Conservation (phyloP, 192 early-diverging fungal species). For the Coemansia interrupta region DNA sequence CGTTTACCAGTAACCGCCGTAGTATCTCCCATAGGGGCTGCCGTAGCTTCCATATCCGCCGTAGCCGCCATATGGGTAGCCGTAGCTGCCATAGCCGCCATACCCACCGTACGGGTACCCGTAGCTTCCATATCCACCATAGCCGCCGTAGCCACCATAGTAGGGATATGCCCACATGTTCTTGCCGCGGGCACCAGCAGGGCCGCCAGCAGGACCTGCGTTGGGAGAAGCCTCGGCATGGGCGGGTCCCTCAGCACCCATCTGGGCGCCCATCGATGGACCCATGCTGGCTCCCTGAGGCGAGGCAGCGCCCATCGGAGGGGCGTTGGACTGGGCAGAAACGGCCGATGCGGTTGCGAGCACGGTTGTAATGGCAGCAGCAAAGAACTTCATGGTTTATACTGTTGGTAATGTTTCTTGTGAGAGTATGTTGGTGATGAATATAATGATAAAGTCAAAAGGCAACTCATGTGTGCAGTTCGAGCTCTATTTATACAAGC, state of each 20-base stretch:
- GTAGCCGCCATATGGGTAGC: conserved; percentile 21
- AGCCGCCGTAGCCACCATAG: conserved; percentile 27
- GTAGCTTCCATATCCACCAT: conserved; percentile 14
- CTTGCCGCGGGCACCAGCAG: conserved; percentile 47
- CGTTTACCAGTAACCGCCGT: conserved; percentile 19
- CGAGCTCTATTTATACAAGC: too few relatives aligned
- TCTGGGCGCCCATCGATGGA: conserved; percentile 6
- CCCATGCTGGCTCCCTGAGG: conserved; percentile 18
- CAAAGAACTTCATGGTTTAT: conserved; percentile 33
- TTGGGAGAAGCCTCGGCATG: conserved; percentile 20
- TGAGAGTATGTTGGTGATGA: not conserved
- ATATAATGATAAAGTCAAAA: not conserved
- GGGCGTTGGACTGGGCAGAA: conserved; percentile 28
- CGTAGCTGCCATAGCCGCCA: conserved; percentile 31
- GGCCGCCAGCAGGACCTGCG: conserved; percentile 46
- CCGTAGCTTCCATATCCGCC: conserved; percentile 13
- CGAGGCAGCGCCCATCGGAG: conserved; percentile 18
- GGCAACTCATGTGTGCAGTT: too few relatives aligned
- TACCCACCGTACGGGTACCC: conserved; percentile 14
- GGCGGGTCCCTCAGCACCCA: conserved; percentile 26
- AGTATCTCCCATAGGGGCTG: conserved; percentile 19
- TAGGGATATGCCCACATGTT: conserved; percentile 52
- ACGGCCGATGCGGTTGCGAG: conserved; percentile 31
- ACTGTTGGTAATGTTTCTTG: conserved; percentile 1
- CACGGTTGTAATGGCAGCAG: conserved; percentile 18